Percentiles rank a stretch among this genome's conserved stretches.
These are phyloP conservation scores for Quercus glauca DNA, from an alignment of 306 rosid species.

Conservation along the genomic window DNA sequence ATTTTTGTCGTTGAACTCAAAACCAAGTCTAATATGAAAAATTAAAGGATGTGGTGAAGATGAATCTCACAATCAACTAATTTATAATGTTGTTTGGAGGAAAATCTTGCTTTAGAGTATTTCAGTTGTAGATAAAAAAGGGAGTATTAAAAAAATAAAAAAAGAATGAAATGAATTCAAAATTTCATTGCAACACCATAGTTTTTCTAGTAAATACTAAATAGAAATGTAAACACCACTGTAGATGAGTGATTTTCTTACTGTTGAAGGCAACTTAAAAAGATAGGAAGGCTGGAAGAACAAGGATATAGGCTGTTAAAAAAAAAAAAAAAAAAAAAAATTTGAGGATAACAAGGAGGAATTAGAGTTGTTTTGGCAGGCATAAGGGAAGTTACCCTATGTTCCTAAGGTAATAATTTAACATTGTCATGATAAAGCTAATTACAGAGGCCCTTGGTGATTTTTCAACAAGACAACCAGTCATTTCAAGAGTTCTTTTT, in stretches of 20 bases:
- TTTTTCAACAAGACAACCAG: background rate
- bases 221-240: background rate
- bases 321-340: background rate
- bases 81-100: conserved; percentile 1
- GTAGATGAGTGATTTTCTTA: background rate
- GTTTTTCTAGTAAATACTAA: background rate
- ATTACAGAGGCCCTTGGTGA: background rate
- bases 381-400: conserved; percentile 8
- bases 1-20: conserved; percentile 13
- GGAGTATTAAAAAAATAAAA: no score
- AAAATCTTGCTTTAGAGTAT: conserved; percentile 15
- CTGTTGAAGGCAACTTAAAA: background rate
- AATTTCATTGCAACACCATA: background rate
- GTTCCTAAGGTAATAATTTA: background rate
- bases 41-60: conserved; percentile 10
- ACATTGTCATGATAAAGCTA: background rate
- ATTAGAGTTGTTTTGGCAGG: background rate
- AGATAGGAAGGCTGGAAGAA: background rate
- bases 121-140: background rate
- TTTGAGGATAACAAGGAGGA: background rate
- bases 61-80: background rate
- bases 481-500: conserved; percentile 13
- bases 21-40: conserved; percentile 10
- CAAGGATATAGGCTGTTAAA: background rate
- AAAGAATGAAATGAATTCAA: background rate